Conservation (phyloP, 75 land plant species). For the Larix kaempferi region DNA sequence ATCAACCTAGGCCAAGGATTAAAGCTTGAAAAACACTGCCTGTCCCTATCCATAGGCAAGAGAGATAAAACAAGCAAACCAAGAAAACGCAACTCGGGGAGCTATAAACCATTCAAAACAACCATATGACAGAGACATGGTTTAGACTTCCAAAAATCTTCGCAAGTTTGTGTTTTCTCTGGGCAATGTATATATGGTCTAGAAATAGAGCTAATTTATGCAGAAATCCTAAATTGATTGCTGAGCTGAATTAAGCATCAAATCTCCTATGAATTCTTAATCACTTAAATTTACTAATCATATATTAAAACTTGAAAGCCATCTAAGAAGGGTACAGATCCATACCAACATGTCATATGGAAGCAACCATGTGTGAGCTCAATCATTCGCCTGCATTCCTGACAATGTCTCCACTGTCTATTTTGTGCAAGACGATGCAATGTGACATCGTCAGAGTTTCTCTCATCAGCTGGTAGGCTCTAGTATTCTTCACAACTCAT, state of each 20-base stretch:
- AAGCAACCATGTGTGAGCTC: constrained; percentile 80
- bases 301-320: neutral
- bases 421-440: constrained; percentile 56
- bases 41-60: neutral
- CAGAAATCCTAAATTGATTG: neutral
- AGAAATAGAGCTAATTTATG: neutral
- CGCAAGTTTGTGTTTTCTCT: neutral
- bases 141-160: neutral
- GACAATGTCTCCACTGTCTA: constrained; percentile 69
- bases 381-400: constrained; percentile 63
- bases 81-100: neutral
- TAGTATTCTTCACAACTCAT: constrained; percentile 75
- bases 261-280: neutral
- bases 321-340: no score
- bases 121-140: neutral
- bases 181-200: neutral
- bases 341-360: constrained; percentile 81
- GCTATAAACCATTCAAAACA: neutral
- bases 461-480: constrained; percentile 29
- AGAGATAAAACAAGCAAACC: neutral
- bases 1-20: neutral
- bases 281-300: neutral
- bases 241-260: neutral
- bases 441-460: constrained; percentile 58
- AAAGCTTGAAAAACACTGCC: neutral